Conservation (phyloP, 768 basidiomycete genomes). For the Boletus coccyginus region DNA sequence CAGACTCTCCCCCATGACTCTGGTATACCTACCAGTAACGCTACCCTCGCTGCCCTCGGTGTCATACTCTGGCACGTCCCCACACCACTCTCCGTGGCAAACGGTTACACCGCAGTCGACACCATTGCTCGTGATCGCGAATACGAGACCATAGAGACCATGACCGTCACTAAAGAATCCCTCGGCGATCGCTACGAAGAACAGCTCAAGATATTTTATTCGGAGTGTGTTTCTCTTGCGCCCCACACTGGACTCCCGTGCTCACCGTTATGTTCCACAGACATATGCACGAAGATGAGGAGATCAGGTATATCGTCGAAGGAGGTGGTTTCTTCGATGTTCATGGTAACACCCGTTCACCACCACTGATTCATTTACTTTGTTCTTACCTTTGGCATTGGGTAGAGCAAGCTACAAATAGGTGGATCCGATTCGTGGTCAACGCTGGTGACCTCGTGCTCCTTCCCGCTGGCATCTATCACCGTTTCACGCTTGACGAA, state of each 20-base stretch:
- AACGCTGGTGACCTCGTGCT: constrained; percentile 80
- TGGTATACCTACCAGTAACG: constrained; percentile 47
- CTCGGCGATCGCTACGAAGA: constrained; percentile 81
- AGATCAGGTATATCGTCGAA: constrained; percentile 82
- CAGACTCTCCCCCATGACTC: constrained; percentile 54
- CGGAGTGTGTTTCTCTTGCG: constrained; percentile 49
- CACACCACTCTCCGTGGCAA: constrained; percentile 38
- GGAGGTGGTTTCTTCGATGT: constrained; percentile 93
- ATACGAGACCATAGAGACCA: constrained; percentile 82
- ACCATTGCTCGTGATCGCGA: constrained; percentile 60
- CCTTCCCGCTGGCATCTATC: constrained; percentile 88
- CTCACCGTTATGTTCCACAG: constrained; percentile 33
- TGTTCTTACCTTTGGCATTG: neutral
- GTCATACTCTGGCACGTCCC: constrained; percentile 69
- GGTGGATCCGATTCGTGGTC: constrained; percentile 80
- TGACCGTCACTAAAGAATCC: constrained; percentile 73
- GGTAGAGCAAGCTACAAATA: constrained; percentile 62
- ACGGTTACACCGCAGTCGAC: constrained; percentile 50
- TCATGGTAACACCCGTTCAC: constrained; percentile 52
- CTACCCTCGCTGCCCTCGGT: constrained; percentile 53
- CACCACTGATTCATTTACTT: no score
- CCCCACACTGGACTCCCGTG: neutral
- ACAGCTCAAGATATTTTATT: constrained; percentile 80
- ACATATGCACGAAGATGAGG: constrained; percentile 95
- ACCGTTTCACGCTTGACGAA: constrained; percentile 88